phyloP scores from a whole-genome alignment of 1,139 yeast genomes.

The Candida sp. region DNA sequence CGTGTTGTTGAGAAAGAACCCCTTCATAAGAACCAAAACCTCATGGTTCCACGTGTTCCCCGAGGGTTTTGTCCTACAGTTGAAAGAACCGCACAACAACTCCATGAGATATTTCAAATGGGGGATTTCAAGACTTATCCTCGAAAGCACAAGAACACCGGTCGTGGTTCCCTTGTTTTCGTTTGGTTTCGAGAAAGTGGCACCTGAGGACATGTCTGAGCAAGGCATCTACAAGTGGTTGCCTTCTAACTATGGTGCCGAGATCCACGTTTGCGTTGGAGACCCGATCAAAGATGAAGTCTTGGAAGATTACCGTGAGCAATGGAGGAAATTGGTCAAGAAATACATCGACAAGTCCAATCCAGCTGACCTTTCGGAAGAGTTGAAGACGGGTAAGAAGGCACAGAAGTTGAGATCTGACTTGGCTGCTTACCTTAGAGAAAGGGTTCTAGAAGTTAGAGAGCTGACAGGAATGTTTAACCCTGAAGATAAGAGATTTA shows the following conservation, averaged over 20 bases:
- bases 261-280: constrained; percentile 74
- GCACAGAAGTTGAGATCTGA: constrained; percentile 69
- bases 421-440: constrained; percentile 72
- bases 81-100: constrained; percentile 75
- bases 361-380: constrained; percentile 64
- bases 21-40: constrained; percentile 59
- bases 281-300: constrained; percentile 64
- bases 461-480: constrained; percentile 53
- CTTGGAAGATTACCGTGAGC: constrained; percentile 61
- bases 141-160: constrained; percentile 87
- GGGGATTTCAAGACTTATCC: constrained; percentile 86
- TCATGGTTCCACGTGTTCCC: constrained; percentile 97
- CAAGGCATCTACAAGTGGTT: constrained; percentile 57
- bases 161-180: constrained; percentile 89
- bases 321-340: constrained; percentile 69
- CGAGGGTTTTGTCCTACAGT: constrained; percentile 91
- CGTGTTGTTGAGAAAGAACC: constrained; percentile 46
- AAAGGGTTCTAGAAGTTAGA: constrained; percentile 64
- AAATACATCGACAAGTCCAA: constrained; percentile 52
- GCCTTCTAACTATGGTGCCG: constrained; percentile 71
- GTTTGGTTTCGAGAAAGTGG: constrained; percentile 85
- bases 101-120: constrained; percentile 96
- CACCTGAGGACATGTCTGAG: constrained; percentile 76
- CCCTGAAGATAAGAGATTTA: constrained; percentile 64
- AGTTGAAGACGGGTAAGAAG: constrained; percentile 62